These are phyloP conservation scores for Rubus idaeus DNA, from an alignment of 306 rosid genomes.

Conservation along the genomic window DNA sequence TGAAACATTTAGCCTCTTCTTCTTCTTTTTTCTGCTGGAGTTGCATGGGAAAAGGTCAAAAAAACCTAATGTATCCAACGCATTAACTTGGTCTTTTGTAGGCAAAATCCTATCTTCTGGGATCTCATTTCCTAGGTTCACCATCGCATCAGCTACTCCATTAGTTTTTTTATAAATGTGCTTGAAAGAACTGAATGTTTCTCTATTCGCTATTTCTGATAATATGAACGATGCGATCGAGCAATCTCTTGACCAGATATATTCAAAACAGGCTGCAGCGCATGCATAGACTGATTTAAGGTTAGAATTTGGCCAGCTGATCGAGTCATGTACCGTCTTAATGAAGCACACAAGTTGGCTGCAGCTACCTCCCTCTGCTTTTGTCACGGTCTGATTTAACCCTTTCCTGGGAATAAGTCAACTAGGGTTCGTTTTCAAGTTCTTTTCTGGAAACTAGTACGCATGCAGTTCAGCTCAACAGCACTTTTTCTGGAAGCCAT, in stretches of 20 bases:
- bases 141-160: no score
- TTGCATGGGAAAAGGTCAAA: no score
- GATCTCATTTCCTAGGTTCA: no score
- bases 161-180: no score
- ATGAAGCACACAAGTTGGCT: background rate
- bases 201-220: no score
- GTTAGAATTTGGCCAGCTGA: conserved; percentile 4
- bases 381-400: background rate
- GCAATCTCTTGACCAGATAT: background rate
- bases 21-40: no score
- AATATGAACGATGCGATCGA: no score
- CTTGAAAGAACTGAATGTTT: no score
- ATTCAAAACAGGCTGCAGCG: background rate
- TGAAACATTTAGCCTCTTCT: no score
- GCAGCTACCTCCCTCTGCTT: background rate
- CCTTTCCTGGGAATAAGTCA: background rate
- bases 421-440: background rate
- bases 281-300: background rate
- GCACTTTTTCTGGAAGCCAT: background rate
- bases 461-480: background rate
- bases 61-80: no score
- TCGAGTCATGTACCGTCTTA: background rate
- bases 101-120: no score
- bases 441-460: background rate
- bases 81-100: no score